These are phyloP conservation scores for Penicillium corylophilum DNA, from an alignment of 2,329 filamentous ascomycete species.

Conservation along the genomic window DNA sequence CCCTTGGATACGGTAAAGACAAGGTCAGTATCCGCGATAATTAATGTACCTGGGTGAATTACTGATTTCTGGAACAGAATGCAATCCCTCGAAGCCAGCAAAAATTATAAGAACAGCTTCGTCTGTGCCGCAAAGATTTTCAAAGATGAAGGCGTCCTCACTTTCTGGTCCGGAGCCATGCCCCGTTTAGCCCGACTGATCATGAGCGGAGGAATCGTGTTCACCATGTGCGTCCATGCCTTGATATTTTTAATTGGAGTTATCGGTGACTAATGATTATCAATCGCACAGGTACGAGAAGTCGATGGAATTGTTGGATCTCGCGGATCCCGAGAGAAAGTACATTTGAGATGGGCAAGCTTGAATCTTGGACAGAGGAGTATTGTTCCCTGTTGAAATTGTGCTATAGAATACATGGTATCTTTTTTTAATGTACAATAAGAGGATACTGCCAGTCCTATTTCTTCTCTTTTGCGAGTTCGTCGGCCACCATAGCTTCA, in stretches of 20 bases:
- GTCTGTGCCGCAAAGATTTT: constrained; percentile 80
- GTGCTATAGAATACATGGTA: constrained; percentile 20
- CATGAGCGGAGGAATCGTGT: constrained; percentile 93
- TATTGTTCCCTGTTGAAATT: neutral
- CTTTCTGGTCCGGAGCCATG: constrained; percentile 91
- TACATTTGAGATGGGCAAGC: constrained; percentile 61
- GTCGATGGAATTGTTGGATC: constrained; percentile 82
- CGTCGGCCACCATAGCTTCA: constrained; percentile 64
- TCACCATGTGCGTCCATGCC: constrained; percentile 70
- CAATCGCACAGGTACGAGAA: constrained; percentile 70
- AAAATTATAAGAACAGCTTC: constrained; percentile 81
- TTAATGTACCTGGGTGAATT: neutral
- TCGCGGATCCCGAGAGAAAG: constrained; percentile 74
- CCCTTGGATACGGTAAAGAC: constrained; percentile 94
- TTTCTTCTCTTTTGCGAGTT: constrained; percentile 48
- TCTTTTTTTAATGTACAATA: constrained; percentile 16
- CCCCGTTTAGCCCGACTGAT: constrained; percentile 81
- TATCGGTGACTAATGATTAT: constrained; percentile 11
- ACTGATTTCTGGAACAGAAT: constrained; percentile 56
- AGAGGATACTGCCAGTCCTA: neutral
- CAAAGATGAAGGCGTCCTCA: constrained; percentile 82
- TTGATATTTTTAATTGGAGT: neutral
- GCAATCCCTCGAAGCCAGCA: constrained; percentile 87
- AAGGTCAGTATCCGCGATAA: constrained; percentile 39
- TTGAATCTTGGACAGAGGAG: neutral